Percentiles rank a stretch among this genome's conserved stretches.
Evolutionary conservation across 176 grass and related monocot genomes (phyloP).

Genomic region (Pontederia crassipes): DNA sequence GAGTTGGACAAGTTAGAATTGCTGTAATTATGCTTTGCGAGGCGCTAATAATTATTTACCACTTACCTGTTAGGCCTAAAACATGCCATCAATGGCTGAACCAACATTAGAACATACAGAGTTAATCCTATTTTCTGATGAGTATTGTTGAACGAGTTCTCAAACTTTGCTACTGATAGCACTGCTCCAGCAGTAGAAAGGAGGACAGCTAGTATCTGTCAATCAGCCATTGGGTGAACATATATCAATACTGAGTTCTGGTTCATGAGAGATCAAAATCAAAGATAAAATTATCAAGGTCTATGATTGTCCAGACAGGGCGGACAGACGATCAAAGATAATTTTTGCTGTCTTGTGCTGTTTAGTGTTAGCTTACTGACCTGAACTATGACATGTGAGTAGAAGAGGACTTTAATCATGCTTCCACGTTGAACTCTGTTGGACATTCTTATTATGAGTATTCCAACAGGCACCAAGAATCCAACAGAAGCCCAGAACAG

Average conservation of each 20-base stretch:
- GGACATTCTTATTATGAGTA: slow-evolving; percentile 66
- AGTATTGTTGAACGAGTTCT: slow-evolving; percentile 87
- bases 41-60: not conserved
- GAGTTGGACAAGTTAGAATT: not conserved
- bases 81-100: slow-evolving; percentile 81
- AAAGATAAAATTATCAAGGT: no score
- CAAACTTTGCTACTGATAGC: slow-evolving; percentile 69
- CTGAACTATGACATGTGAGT: slow-evolving; percentile 75
- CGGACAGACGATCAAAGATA: no score
- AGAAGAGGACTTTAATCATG: slow-evolving; percentile 54
- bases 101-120: slow-evolving; percentile 67
- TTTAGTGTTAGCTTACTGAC: slow-evolving; percentile 16
- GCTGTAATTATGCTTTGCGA: not conserved
- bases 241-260: no score
- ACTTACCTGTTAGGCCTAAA: slow-evolving; percentile 71
- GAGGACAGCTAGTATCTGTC: slow-evolving; percentile 60
- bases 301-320: not conserved
- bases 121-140: slow-evolving; percentile 80
- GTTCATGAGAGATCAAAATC: no score
- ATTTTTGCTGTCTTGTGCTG: not conserved
- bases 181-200: slow-evolving; percentile 63
- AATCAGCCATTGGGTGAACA: not conserved
- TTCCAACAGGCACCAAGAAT: slow-evolving; percentile 79
- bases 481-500: slow-evolving; percentile 86
- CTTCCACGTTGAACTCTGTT: slow-evolving; percentile 35